Conservation (phyloP, 768 basidiomycete genomes). For the Daedaleopsis sinensis region DNA sequence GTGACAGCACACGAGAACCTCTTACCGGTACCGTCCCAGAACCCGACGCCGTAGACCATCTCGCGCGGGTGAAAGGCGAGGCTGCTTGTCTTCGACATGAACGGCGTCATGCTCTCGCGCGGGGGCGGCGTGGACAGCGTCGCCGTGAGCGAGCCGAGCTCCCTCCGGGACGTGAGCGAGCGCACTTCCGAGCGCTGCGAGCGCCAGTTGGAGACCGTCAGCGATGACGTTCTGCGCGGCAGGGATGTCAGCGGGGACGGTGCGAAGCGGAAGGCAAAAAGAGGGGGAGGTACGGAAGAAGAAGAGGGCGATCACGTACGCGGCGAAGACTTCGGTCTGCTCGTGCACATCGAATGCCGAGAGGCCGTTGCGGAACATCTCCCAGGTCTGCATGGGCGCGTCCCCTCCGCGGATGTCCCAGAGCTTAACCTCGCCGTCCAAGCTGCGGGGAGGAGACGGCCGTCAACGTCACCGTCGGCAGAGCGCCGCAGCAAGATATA, state of each 20-base stretch:
- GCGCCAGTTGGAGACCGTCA: conserved; percentile 63
- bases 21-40: conserved; percentile 63
- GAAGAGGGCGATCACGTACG: conserved; percentile 51
- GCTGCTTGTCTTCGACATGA: conserved; percentile 63
- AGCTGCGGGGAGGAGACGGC: conserved; percentile 43
- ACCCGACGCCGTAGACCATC: conserved; percentile 79
- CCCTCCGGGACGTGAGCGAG: conserved; percentile 46
- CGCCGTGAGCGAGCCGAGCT: conserved; percentile 54
- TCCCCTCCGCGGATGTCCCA: conserved; percentile 84
- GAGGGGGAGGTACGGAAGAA: neutral
- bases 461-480: neutral
- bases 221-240: conserved; percentile 54
- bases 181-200: conserved; percentile 66
- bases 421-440: conserved; percentile 87
- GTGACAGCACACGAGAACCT: neutral
- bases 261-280: conserved; percentile 5
- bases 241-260: conserved; percentile 1
- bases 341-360: conserved; percentile 88
- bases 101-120: conserved; percentile 57
- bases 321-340: conserved; percentile 80
- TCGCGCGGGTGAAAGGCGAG: conserved; percentile 84
- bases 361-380: conserved; percentile 70
- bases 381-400: conserved; percentile 60
- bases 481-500: neutral
- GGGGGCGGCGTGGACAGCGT: conserved; percentile 58